Percentiles rank a stretch among this genome's conserved stretches.
phyloP scores from a whole-genome alignment of 2,329 filamentous ascomycete species.

The Diaporthe ampelina region DNA sequence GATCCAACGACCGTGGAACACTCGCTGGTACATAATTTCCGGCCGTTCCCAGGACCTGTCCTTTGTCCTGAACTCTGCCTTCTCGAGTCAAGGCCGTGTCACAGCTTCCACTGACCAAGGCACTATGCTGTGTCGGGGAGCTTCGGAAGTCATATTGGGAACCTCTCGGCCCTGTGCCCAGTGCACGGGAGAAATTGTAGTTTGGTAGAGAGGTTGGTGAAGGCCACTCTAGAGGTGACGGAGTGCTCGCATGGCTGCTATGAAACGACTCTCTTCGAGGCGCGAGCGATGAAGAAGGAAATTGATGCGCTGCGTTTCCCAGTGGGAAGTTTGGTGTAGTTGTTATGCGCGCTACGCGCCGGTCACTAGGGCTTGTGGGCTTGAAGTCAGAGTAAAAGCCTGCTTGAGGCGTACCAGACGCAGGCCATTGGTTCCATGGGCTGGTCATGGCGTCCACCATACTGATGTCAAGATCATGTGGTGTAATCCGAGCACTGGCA shows the following conservation, averaged over 20 bases:
- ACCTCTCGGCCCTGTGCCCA: neutral
- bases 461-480: slow-evolving; percentile 50
- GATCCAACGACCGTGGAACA: neutral
- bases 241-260: slow-evolving; percentile 44
- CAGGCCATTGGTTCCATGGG: slow-evolving; percentile 50
- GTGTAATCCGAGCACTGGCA: slow-evolving; percentile 45
- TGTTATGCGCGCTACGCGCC: neutral
- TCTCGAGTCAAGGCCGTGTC: neutral
- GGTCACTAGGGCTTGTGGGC: neutral
- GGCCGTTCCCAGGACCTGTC: neutral
- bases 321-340: slow-evolving; percentile 21
- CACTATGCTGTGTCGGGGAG: slow-evolving; percentile 6
- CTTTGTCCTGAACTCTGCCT: neutral
- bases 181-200: slow-evolving; percentile 33
- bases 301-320: slow-evolving; percentile 18
- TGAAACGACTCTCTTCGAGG: slow-evolving; percentile 29
- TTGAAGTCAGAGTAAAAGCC: slow-evolving; percentile 39
- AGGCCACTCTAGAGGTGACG: slow-evolving; percentile 44
- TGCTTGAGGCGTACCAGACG: slow-evolving; percentile 47
- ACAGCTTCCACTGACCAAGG: neutral
- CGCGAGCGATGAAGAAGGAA: slow-evolving; percentile 3
- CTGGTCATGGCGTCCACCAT: slow-evolving; percentile 54
- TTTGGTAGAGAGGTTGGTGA: slow-evolving; percentile 40
- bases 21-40: slow-evolving; percentile 16
- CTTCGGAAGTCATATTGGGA: slow-evolving; percentile 16